Conservation (phyloP, 2,329 filamentous ascomycete species). For the Hypomyces rosellus region DNA sequence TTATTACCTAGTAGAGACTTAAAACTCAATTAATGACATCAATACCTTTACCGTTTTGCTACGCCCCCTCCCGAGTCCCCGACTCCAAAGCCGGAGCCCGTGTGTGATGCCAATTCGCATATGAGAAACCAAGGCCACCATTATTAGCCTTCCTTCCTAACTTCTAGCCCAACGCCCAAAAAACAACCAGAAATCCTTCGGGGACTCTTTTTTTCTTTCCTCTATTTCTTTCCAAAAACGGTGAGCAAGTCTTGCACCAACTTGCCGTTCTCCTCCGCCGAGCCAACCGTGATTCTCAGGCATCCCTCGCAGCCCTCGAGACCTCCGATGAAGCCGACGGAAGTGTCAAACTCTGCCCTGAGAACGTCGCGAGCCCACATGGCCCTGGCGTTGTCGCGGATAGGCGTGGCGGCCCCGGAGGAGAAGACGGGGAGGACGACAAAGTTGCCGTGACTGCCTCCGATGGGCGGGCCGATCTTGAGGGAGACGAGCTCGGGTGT, state of each 20-base stretch:
- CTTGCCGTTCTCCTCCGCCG: not conserved
- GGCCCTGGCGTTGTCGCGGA: not conserved
- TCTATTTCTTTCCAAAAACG: not conserved
- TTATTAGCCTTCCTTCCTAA: too few relatives aligned
- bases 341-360: not conserved
- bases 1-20: too few relatives aligned
- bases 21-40: too few relatives aligned
- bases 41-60: too few relatives aligned
- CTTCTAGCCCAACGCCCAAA: too few relatives aligned
- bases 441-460: not conserved
- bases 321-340: not conserved
- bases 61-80: too few relatives aligned
- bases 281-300: not conserved
- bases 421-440: not conserved
- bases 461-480: not conserved
- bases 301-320: not conserved
- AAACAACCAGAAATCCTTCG: too few relatives aligned
- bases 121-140: too few relatives aligned
- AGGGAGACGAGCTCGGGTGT: not conserved
- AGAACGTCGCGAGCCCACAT: not conserved
- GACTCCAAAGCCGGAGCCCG: too few relatives aligned
- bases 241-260: not conserved
- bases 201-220: not conserved
- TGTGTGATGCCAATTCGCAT: too few relatives aligned
- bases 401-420: not conserved